Evolutionary conservation across 176 grass and related monocot genomes (phyloP).

Genomic region (Carex myosuroides): DNA sequence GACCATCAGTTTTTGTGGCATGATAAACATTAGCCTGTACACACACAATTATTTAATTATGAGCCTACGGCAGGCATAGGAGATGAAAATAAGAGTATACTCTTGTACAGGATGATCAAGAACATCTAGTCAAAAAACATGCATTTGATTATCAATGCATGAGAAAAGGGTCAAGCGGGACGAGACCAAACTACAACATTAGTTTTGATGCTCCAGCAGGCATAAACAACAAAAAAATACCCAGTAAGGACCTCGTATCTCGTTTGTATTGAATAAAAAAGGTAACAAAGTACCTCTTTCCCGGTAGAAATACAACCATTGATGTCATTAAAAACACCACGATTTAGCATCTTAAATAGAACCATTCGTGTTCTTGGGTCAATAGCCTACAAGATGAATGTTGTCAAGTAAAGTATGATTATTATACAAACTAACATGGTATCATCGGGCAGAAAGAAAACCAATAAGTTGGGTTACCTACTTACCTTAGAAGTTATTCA

Average conservation of each 20-base stretch:
- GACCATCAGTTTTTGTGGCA: conserved; percentile 76
- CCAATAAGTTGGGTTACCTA: background rate
- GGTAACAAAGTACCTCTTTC: conserved; percentile 62
- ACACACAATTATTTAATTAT: conserved; percentile 2
- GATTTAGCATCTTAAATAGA: conserved; percentile 95
- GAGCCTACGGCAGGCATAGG: background rate
- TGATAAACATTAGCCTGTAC: conserved; percentile 97
- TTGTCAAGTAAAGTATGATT: background rate
- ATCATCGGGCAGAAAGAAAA: background rate
- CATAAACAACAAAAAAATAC: background rate
- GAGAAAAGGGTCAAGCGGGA: background rate
- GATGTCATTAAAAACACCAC: conserved; percentile 74
- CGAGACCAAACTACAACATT: background rate
- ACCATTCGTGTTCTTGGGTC: conserved; percentile 94
- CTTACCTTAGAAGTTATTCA: background rate
- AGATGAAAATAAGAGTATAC: background rate
- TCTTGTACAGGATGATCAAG: background rate
- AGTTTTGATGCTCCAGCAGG: background rate
- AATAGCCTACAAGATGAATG: conserved; percentile 57
- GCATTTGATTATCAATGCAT: background rate
- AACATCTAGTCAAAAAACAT: background rate
- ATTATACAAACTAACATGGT: background rate
- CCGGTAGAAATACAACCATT: conserved; percentile 99
- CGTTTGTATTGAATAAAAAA: background rate
- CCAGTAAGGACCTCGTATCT: background rate